Conservation (phyloP, 108 stramenopile species). For the Skeletonema tropicum region DNA sequence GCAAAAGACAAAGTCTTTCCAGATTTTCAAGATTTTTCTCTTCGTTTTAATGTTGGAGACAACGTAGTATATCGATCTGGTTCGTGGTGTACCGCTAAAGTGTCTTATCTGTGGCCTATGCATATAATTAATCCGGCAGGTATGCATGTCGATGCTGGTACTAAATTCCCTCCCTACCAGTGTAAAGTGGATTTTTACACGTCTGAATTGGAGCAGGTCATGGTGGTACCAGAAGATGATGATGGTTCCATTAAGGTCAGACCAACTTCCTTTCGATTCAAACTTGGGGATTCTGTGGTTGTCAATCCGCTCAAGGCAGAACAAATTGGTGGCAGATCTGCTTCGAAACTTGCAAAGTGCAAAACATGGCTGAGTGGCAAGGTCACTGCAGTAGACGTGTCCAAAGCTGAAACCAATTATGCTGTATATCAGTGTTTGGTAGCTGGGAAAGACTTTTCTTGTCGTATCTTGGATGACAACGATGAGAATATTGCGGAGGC, state of each 20-base stretch:
- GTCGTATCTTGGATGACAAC: not conserved
- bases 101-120: not conserved
- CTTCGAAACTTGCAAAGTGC: not conserved
- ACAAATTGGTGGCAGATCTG: not conserved
- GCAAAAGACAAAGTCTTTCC: not conserved
- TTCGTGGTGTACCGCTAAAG: not conserved
- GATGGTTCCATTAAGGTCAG: not conserved
- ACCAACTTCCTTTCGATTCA: not conserved
- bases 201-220: too few species aligned
- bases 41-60: not conserved
- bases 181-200: too few species aligned
- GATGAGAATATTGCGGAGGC: conserved; percentile 4
- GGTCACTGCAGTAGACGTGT: not conserved
- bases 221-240: not conserved
- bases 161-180: too few species aligned
- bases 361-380: not conserved
- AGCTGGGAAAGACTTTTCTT: not conserved
- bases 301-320: not conserved
- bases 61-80: not conserved
- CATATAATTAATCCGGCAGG: not conserved
- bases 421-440: conserved; percentile 1
- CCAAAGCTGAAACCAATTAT: not conserved
- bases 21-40: not conserved
- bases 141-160: too few species aligned
- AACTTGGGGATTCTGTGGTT: not conserved